These are phyloP conservation scores for Yamadazyma phyllophila DNA, from an alignment of 805 yeast genomes.

Conservation along the genomic window DNA sequence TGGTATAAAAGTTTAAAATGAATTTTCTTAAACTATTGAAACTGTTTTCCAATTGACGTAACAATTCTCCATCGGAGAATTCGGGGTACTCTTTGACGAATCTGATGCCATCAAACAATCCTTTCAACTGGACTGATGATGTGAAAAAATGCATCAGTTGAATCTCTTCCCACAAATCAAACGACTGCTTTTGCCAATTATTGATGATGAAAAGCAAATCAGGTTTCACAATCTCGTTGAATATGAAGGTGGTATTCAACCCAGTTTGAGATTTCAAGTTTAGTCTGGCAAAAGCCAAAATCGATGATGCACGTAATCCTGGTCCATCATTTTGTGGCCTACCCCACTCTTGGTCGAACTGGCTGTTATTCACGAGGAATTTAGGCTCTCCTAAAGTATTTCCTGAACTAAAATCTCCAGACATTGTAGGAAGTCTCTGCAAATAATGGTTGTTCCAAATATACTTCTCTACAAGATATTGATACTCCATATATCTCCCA, in stretches of 20 bases:
- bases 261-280: constrained; percentile 6
- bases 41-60: constrained; percentile 23
- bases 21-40: constrained; percentile 37
- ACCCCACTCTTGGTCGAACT: constrained; percentile 78
- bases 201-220: constrained; percentile 64
- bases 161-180: constrained; percentile 93
- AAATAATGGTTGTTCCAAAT: constrained; percentile 54
- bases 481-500: constrained; percentile 9
- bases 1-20: constrained; percentile 30
- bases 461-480: constrained; percentile 51
- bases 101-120: constrained; percentile 54
- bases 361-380: constrained; percentile 61
- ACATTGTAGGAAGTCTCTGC: constrained; percentile 66
- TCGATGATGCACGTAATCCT: constrained; percentile 70
- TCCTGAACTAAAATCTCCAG: constrained; percentile 45
- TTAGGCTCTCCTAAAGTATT: constrained; percentile 86
- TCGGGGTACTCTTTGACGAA: constrained; percentile 26
- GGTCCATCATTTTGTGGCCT: constrained; percentile 97
- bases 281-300: constrained; percentile 51
- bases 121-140: constrained; percentile 66
- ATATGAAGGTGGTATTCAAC: constrained; percentile 36
- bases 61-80: constrained; percentile 23
- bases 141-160: constrained; percentile 78
- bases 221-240: constrained; percentile 53
- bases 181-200: constrained; percentile 66